Conservation (phyloP, 148 eudicot species). For the Vaccinium myrtillus region DNA sequence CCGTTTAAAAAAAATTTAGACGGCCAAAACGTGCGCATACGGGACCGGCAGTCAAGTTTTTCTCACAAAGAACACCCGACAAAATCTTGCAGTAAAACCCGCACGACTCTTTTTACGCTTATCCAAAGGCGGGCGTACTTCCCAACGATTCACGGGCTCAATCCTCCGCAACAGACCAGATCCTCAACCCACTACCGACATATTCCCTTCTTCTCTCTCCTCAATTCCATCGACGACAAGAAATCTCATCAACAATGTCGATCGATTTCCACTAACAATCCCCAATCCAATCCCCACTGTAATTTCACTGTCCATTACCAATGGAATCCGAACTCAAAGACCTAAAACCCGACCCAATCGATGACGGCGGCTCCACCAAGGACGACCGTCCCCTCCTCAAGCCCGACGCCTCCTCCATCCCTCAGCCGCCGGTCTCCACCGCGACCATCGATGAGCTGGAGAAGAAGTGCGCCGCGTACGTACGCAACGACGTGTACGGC, state of each 20-base stretch:
- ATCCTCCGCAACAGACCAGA: background rate
- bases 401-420: conserved; percentile 19
- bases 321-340: conserved; percentile 69
- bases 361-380: conserved; percentile 29
- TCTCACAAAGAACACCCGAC: background rate
- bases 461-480: conserved; percentile 73
- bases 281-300: background rate
- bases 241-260: conserved; percentile 18
- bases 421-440: conserved; percentile 21
- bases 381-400: conserved; percentile 62
- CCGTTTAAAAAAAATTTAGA: too few species aligned
- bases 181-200: background rate
- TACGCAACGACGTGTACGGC: conserved; percentile 67
- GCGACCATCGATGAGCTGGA: conserved; percentile 52
- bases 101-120: background rate
- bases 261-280: background rate
- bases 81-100: background rate
- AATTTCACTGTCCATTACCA: background rate
- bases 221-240: background rate
- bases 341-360: conserved; percentile 22
- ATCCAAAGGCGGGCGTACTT: conserved; percentile 10
- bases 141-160: background rate
- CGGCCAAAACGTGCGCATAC: too few species aligned
- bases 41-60: background rate
- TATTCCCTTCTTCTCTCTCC: background rate